Percentiles rank a stretch among this genome's conserved stretches.
These are phyloP conservation scores for Aspergillus conjunctus DNA, from an alignment of 495 filamentous ascomycete genomes.

Conservation along the genomic window DNA sequence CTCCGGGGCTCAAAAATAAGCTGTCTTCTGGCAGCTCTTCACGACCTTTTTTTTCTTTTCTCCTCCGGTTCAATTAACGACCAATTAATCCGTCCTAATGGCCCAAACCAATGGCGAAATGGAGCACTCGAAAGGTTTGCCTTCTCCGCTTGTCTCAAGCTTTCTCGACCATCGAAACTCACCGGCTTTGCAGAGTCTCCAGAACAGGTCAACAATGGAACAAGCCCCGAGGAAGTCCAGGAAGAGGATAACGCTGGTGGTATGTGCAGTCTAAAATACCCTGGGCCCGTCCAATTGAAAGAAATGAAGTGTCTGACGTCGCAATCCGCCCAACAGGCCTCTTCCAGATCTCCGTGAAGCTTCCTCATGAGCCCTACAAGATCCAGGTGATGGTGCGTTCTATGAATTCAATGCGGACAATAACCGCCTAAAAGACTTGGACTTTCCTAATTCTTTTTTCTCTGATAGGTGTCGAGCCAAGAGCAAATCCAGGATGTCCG, in stretches of 20 bases:
- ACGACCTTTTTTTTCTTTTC: conserved; percentile 19
- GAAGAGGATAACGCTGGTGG: conserved; percentile 47
- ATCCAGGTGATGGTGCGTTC: conserved; percentile 77
- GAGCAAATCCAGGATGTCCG: conserved; percentile 98
- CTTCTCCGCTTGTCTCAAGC: conserved; percentile 12
- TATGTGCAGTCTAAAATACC: conserved; percentile 26
- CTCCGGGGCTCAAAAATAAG: conserved; percentile 20
- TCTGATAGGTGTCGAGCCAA: conserved; percentile 76
- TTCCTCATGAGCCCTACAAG: conserved; percentile 78
- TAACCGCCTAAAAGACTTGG: not conserved
- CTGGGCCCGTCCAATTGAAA: not conserved
- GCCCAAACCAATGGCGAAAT: conserved; percentile 46
- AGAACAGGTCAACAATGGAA: conserved; percentile 42
- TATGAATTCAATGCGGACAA: conserved; percentile 14
- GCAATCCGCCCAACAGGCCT: conserved; percentile 47
- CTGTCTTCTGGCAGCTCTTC: conserved; percentile 23
- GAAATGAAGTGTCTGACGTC: conserved; percentile 1
- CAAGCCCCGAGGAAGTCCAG: conserved; percentile 34
- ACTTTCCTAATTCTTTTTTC: conserved; percentile 23
- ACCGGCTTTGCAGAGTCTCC: conserved; percentile 36
- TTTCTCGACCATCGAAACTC: conserved; percentile 21
- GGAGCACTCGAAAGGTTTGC: conserved; percentile 48
- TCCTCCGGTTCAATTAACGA: conserved; percentile 18
- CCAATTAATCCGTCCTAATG: conserved; percentile 37
- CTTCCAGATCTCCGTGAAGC: conserved; percentile 78